Evolutionary conservation across 2,329 filamentous ascomycete genomes (phyloP), one percentile per base, ranked within the genome.

Genomic region (Arthrinium phaeospermum): DNA sequence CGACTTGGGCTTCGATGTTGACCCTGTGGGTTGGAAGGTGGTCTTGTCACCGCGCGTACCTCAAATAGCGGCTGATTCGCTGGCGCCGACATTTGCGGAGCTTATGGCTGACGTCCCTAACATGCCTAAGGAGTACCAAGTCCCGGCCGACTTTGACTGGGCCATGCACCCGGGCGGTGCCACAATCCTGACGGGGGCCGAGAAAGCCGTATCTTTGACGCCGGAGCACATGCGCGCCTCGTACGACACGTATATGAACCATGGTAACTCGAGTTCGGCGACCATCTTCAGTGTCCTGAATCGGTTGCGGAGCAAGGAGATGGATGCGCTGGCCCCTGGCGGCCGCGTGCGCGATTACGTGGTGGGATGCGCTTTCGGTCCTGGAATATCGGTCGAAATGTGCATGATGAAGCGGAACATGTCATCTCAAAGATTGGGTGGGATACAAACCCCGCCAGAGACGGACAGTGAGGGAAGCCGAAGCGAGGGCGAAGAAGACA

Each of bases 81-180:
- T 92, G 12, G 80, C 81, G 1, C 86, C 88, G 4, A 85, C 88
- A 5, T 92, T 92, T 76, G 76, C 82, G 22, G 84, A 88, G 37
- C 84, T 93, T 19, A 77, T 91, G 45, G 80, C 85, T 7, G 85
- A 85, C 10, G 78, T 88, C 30, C 82, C 83, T 1, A 74, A 81
- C 0, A 80, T 90, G 3, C 87, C 88, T 0, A 77, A 79, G 6
- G 76, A 80, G 10, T 87, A 87, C 76, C 77, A 80, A n/a, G 75
- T 79, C 0, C 83, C 91, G 0, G 79, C 84, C 0, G 88, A 92
- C 73, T 93, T 92, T 75, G 92, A 94, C 82, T 94, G 92, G 92
- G 92, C 91, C 0, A 87, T 94, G 78, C 92, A 94, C 76, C 92
- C 92, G 0, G 92, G 92, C 5, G 92, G 92, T 24, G 85, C 90